Evolutionary conservation across 2,329 filamentous ascomycete species (phyloP).

Genomic region (Calcarisporium arbuscula): DNA sequence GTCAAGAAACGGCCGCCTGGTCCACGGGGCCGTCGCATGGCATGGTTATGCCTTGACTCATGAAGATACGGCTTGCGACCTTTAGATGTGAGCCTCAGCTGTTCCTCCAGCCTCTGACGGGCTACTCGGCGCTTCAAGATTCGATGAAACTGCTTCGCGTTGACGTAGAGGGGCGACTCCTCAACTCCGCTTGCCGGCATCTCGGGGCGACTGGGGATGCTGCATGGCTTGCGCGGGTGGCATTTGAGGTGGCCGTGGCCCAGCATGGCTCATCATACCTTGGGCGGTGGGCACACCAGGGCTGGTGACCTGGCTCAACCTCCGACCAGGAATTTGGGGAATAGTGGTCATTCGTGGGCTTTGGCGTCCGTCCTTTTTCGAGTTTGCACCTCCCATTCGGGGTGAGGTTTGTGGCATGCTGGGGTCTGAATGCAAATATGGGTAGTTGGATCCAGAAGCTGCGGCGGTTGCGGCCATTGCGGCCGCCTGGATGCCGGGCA

Average conservation of each 20-base stretch:
- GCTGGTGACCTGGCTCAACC: slow-evolving; percentile 73
- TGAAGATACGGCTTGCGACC: slow-evolving; percentile 95
- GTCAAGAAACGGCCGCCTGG: slow-evolving; percentile 94
- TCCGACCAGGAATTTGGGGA: slow-evolving; percentile 53
- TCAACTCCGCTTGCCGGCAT: slow-evolving; percentile 67
- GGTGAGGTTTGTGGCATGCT: slow-evolving; percentile 68
- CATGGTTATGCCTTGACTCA: slow-evolving; percentile 95
- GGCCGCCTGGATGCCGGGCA: slow-evolving; percentile 78
- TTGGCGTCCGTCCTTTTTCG: slow-evolving; percentile 64
- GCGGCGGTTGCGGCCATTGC: slow-evolving; percentile 90
- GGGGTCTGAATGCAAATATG: slow-evolving; percentile 65
- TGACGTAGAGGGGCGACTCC: slow-evolving; percentile 94
- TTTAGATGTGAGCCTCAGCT: slow-evolving; percentile 85
- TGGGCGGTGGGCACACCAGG: slow-evolving; percentile 68
- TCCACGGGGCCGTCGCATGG: slow-evolving; percentile 89
- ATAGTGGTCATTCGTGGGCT: slow-evolving; percentile 69
- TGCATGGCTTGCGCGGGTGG: slow-evolving; percentile 58
- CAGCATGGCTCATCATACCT: slow-evolving; percentile 67
- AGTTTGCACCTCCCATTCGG: slow-evolving; percentile 67
- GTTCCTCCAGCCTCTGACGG: slow-evolving; percentile 88
- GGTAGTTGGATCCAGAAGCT: slow-evolving; percentile 74
- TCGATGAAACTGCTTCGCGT: slow-evolving; percentile 97
- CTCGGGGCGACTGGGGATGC: slow-evolving; percentile 71
- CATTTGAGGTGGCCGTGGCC: slow-evolving; percentile 50
- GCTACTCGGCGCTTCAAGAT: slow-evolving; percentile 93